Evolutionary conservation across 2,329 filamentous ascomycete species (phyloP), one percentile per base, ranked within the genome.

Genomic region (Coniochaeta hoffmannii): DNA sequence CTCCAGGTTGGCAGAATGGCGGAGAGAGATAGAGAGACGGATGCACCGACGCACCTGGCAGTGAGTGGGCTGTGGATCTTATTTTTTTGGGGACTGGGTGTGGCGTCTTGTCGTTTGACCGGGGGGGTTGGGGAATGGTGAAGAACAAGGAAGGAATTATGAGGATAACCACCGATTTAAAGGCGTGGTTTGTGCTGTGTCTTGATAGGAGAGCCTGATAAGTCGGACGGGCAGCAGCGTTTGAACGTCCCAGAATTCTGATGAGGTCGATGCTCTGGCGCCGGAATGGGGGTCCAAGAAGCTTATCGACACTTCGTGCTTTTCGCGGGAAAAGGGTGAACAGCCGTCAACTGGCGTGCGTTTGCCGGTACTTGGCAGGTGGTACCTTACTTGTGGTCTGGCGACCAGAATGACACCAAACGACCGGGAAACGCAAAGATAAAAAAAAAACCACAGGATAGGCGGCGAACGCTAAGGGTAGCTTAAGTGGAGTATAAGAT

Each of bases 31-130:
- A 46, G 41, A 46, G 41, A 26, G 4, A n/a, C 22, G 41, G 22
- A 28, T 46, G 41, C 41, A 15, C 11, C 22, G 7, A n/a, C n/a
- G n/a, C n/a, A n/a, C n/a, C n/a, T n/a, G n/a, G n/a, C n/a, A n/a
- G n/a, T n/a, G 22, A 46, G 41, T 46, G 41, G 41, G 41, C 19
- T 46, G 41, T 46, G 41, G 41, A 46, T 46, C 41, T 46, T 46
- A 28, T 26, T 26, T 46, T n/a, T 46, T 46, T 10, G 41, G 41
- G 41, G 41, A 28, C 9, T 36, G 2, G 14, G 8, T n/a, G 34
- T 17, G 17, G 8, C 17, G 4, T 41, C n/a, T 41, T n/a, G 10
- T 41, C 22, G 36, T 41, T 41, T 22, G 36, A 41, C 36, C 36
- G 9, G 36, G 36, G 36, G n/a, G 36, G n/a, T 41, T 19, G 36